Evolutionary conservation across 2,329 filamentous ascomycete species (phyloP).

Genomic region (Talaromyces sp.): DNA sequence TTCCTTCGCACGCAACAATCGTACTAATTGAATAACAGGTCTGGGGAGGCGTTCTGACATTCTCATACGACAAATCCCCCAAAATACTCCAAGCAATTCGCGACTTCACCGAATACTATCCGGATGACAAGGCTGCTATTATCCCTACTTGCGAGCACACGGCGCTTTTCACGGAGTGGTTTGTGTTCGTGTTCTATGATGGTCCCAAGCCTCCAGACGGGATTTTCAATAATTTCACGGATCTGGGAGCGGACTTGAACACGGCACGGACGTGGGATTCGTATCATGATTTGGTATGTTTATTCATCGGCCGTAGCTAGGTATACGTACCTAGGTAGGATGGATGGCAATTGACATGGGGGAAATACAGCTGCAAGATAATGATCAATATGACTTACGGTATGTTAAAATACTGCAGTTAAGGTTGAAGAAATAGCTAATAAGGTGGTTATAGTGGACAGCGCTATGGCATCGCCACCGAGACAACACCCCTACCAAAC

Average conservation of each 20-base stretch:
- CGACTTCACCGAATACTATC: conserved; percentile 44
- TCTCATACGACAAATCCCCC: conserved; percentile 35
- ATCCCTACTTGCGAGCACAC: conserved; percentile 52
- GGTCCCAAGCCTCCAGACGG: conserved; percentile 48
- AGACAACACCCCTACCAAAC: conserved; percentile 35
- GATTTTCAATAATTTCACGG: conserved; percentile 55
- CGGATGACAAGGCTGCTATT: conserved; percentile 56
- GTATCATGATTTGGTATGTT: conserved; percentile 44
- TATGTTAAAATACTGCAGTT: conserved; percentile 5
- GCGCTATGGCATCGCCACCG: conserved; percentile 39
- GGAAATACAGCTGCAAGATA: conserved; percentile 29
- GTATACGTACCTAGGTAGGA: too few species aligned
- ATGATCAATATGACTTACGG: conserved; percentile 37
- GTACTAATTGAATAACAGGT: conserved; percentile 22
- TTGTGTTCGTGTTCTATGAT: conserved; percentile 61
- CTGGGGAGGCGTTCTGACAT: conserved; percentile 46
- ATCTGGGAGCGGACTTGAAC: conserved; percentile 42
- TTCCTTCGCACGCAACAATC: background rate
- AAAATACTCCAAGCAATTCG: conserved; percentile 30
- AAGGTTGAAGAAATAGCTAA: background rate
- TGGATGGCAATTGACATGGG: background rate
- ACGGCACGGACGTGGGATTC: conserved; percentile 43
- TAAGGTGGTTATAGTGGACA: conserved; percentile 21
- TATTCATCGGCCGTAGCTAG: background rate
- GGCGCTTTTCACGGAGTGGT: conserved; percentile 50